A percentile compares a stretch with the other conserved stretches of the same genome.
phyloP scores from a whole-genome alignment of 441 rosid genomes.

The Mallotus japonicus region DNA sequence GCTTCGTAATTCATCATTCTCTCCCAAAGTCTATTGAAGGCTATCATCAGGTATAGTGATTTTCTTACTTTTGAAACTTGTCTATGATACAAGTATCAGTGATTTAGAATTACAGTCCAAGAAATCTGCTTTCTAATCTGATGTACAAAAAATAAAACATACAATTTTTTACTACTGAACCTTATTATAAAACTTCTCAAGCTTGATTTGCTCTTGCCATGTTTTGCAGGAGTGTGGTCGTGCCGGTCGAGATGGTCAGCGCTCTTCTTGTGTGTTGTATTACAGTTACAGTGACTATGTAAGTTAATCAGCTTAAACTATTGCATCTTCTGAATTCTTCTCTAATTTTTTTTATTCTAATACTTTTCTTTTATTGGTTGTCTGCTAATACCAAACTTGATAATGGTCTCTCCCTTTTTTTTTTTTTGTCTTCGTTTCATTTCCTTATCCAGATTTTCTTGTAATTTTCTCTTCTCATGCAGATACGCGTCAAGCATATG shows the following conservation, averaged over 20 bases:
- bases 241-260: constrained; percentile 97
- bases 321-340: constrained; percentile 20
- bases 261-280: constrained; percentile 85
- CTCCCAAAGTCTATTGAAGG: constrained; percentile 98
- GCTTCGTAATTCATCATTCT: constrained; percentile 96
- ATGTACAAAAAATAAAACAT: neutral
- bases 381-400: neutral
- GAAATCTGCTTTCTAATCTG: neutral
- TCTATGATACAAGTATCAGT: neutral
- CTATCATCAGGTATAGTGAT: constrained; percentile 75
- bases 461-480: constrained; percentile 26
- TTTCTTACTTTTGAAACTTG: constrained; percentile 10
- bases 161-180: neutral
- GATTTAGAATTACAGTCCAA: neutral
- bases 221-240: constrained; percentile 88
- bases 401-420: constrained; percentile 14
- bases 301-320: constrained; percentile 35
- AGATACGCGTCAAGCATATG: constrained; percentile 97
- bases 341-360: neutral
- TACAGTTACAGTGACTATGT: constrained; percentile 93
- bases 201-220: constrained; percentile 21
- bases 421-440: neutral
- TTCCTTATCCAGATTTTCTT: constrained; percentile 6
- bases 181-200: constrained; percentile 10
- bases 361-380: neutral